A percentile compares a stretch with the other conserved stretches of the same genome.
phyloP scores from a whole-genome alignment of 2,329 filamentous ascomycete species.

The Ascochyta viciae-villosae region DNA sequence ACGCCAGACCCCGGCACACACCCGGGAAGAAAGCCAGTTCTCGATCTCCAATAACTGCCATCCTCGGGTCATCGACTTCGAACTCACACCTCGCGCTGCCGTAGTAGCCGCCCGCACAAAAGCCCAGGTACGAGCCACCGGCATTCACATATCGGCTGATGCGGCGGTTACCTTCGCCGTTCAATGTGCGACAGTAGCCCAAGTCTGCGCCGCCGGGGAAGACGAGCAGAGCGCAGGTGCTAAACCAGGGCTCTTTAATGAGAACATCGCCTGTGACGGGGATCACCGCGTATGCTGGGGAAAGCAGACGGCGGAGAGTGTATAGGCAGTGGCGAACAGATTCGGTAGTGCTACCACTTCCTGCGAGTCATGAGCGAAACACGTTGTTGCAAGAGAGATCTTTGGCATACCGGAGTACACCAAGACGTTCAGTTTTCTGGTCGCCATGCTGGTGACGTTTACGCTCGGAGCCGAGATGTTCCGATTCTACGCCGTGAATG shows the following conservation, averaged over 20 bases:
- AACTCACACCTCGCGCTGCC: conserved; percentile 85
- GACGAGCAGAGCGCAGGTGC: conserved; percentile 86
- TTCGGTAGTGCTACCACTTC: conserved; percentile 83
- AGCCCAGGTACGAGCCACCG: conserved; percentile 85
- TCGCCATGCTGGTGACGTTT: conserved; percentile 61
- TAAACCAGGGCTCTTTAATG: conserved; percentile 88
- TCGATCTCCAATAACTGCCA: conserved; percentile 85
- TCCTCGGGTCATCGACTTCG: conserved; percentile 78
- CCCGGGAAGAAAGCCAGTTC: conserved; percentile 92
- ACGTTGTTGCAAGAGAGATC: neutral
- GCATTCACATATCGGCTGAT: conserved; percentile 86
- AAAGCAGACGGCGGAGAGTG: conserved; percentile 83
- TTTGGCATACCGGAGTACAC: conserved; percentile 79
- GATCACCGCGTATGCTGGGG: conserved; percentile 91
- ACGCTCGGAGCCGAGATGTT: conserved; percentile 35
- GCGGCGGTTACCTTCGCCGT: conserved; percentile 83
- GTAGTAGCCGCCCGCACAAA: conserved; percentile 96
- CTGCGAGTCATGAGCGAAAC: conserved; percentile 53
- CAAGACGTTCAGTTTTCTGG: conserved; percentile 83
- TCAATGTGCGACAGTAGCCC: conserved; percentile 85
- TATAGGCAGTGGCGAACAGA: conserved; percentile 90
- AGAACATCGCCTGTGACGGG: conserved; percentile 79
- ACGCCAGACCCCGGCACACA: conserved; percentile 83
- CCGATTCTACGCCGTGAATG: conserved; percentile 36
- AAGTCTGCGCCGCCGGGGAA: conserved; percentile 94